Evolutionary conservation across 495 filamentous ascomycete species (phyloP), one percentile per base, ranked within the genome.

Genomic region (Cenococcum geophilum): DNA sequence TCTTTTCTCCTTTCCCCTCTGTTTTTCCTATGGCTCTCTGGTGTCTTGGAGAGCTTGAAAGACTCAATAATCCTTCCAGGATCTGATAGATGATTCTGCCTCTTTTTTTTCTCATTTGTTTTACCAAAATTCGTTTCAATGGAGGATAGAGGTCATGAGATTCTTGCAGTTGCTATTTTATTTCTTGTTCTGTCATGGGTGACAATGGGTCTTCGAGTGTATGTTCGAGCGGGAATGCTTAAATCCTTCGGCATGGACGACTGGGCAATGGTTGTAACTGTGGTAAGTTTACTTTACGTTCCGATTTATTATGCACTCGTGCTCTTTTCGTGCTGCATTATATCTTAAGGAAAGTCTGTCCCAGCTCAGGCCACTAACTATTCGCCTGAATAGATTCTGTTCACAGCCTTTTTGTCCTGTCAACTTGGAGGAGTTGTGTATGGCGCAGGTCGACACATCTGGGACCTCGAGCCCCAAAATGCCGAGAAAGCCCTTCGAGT

Each of bases 151-250:
- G 25, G 57, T 16, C 32, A 47, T 34, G 54, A 61, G 35, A 57
- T 64, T 25, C 21, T 62, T n/a, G 61, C 56, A 11, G 53, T 68
- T 9, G 57, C 65, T 5, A 54, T 64, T 48, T 47, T 68, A 0
- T 64, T 68, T 34, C 56, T 64, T 51, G 40, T 59, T 37, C 32
- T 59, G 4, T 57, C 60, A 20, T 67, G 64, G 60, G 2, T 60
- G 1, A 53, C 56, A 0, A 60, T 67, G 21, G 37, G 43, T 48
- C 45, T 67, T 23, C 55, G 64, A 5, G 49, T 68, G 8, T 64
- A 68, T 55, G 57, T 57, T 12, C 61, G 61, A 23, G 55, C 21
- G 11, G 25, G 57, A n/a, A 34, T 68, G 57, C 25, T 64, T 8
- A 54, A 43, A 2, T 37, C 51, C 0, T 64, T 59, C 35, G 65